Percentiles rank a stretch among this genome's conserved stretches.
phyloP scores from a whole-genome alignment of 2,329 filamentous ascomycete species.

The Alternaria infectoria region DNA sequence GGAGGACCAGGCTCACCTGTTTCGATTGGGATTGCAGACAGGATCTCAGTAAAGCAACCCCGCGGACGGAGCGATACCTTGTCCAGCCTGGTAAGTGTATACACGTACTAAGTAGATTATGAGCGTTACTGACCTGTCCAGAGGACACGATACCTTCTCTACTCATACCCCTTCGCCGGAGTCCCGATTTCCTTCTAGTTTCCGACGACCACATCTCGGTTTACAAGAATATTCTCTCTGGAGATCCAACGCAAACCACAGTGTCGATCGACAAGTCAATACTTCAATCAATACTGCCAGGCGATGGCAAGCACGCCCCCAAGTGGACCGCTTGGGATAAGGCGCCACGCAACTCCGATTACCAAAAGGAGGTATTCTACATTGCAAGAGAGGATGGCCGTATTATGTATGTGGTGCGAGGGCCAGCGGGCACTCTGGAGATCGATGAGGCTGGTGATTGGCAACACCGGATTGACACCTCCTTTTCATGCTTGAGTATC shows the following conservation, averaged over 20 bases:
- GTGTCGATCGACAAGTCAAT: conserved; percentile 39
- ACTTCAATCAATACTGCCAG: conserved; percentile 53
- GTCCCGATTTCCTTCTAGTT: conserved; percentile 51
- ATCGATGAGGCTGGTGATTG: conserved; percentile 61
- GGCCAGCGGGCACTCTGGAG: conserved; percentile 49
- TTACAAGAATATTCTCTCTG: conserved; percentile 51
- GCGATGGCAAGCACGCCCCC: conserved; percentile 52
- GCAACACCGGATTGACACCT: conserved; percentile 76
- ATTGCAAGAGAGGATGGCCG: conserved; percentile 87
- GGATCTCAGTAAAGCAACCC: conserved; percentile 33
- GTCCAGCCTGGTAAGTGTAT: conserved; percentile 35
- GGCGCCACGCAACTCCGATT: conserved; percentile 66
- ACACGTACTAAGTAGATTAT: neutral
- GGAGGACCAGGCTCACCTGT: conserved; percentile 56
- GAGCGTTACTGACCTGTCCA: conserved; percentile 22
- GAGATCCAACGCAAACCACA: conserved; percentile 33
- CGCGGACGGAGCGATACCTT: conserved; percentile 33
- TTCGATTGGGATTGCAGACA: conserved; percentile 61
- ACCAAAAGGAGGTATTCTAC: conserved; percentile 78
- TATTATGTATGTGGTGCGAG: conserved; percentile 73
- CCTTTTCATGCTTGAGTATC: conserved; percentile 75
- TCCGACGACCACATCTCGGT: conserved; percentile 45
- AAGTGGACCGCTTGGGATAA: conserved; percentile 87
- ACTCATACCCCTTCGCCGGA: conserved; percentile 50
- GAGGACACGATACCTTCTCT: conserved; percentile 47